Evolutionary conservation across 129 eudicot genomes (phyloP).

Genomic region (Solidago caesia): DNA sequence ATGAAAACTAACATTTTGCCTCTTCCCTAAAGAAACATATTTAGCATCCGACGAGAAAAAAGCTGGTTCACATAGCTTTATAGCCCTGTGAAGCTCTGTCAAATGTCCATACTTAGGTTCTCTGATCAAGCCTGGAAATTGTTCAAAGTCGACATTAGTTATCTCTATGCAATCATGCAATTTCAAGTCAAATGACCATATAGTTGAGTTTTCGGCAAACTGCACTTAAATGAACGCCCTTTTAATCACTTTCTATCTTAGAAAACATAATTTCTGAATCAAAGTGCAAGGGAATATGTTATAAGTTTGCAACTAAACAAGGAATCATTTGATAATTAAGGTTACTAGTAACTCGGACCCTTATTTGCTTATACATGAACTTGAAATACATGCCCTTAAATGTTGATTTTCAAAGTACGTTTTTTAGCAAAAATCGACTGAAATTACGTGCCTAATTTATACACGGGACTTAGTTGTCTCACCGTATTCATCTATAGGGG

Average conservation of each 20-base stretch:
- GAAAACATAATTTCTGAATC: neutral
- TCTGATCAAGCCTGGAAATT: conserved; percentile 65
- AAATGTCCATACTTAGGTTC: conserved; percentile 91
- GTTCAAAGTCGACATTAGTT: neutral
- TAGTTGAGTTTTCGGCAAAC: neutral
- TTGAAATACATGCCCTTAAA: neutral
- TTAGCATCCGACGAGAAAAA: conserved; percentile 68
- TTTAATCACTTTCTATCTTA: neutral
- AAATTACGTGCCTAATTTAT: neutral
- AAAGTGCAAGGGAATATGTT: neutral
- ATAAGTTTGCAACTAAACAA: neutral
- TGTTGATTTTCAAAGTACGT: neutral
- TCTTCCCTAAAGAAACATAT: conserved; percentile 53
- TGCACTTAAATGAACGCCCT: neutral
- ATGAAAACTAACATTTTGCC: conserved; percentile 52
- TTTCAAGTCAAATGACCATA: neutral
- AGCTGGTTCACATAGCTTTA: conserved; percentile 75
- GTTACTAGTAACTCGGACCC: neutral
- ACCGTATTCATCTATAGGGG: conserved; percentile 98
- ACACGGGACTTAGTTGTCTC: conserved; percentile 15
- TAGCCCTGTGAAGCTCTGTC: conserved; percentile 82
- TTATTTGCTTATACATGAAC: neutral
- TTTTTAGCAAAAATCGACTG: neutral
- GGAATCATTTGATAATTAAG: neutral
- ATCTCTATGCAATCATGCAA: neutral